Evolutionary conservation across 495 filamentous ascomycete genomes (phyloP).

Genomic region (Tuber borchii): DNA sequence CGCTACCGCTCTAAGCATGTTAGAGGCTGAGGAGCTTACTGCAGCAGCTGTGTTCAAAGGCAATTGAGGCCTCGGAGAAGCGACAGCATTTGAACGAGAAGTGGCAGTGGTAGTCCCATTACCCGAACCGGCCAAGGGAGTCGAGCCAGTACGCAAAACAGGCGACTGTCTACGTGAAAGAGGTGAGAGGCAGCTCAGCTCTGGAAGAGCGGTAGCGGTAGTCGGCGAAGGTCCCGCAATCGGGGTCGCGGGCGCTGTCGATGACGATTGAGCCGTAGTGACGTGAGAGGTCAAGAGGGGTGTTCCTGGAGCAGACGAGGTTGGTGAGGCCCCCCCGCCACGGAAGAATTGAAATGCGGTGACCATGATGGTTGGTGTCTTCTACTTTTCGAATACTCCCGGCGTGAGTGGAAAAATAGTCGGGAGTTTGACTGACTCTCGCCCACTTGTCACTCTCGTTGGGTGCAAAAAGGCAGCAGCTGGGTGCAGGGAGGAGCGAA

Average conservation of each 20-base stretch:
- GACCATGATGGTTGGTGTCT: conserved; percentile 28
- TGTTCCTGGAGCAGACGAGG: conserved; percentile 30
- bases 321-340: conserved; percentile 31
- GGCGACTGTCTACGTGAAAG: conserved; percentile 33
- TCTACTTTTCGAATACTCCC: conserved; percentile 9
- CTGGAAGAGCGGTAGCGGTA: conserved; percentile 23
- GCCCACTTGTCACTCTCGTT: not conserved
- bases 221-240: conserved; percentile 27
- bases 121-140: conserved; percentile 23
- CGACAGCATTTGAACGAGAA: conserved; percentile 35
- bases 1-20: conserved; percentile 41
- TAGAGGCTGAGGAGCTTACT: conserved; percentile 36
- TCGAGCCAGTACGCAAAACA: conserved; percentile 29
- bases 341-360: conserved; percentile 39
- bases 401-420: not conserved
- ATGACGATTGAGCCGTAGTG: conserved; percentile 26
- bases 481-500: conserved; percentile 4
- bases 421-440: not conserved
- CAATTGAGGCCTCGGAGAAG: conserved; percentile 40
- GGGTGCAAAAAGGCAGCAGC: not conserved
- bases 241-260: conserved; percentile 31
- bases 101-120: conserved; percentile 38
- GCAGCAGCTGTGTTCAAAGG: conserved; percentile 33
- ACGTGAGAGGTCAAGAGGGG: conserved; percentile 33
- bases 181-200: conserved; percentile 30